Conservation (phyloP, 2,329 filamentous ascomycete species). For the Colletotrichum horii region DNA sequence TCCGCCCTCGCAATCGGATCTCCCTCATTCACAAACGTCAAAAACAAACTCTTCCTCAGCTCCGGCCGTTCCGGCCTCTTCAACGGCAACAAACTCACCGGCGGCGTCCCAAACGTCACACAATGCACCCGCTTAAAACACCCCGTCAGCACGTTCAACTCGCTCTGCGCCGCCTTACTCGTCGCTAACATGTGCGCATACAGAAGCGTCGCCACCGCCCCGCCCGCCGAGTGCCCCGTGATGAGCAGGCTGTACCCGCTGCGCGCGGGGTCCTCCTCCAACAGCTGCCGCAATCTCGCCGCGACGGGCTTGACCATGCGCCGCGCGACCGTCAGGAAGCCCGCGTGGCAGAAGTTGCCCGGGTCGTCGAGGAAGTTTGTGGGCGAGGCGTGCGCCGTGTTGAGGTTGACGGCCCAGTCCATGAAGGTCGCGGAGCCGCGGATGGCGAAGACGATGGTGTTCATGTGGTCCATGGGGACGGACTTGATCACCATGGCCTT, state of each 20-base stretch:
- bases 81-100: conserved; percentile 74
- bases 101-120: conserved; percentile 84
- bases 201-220: conserved; percentile 81
- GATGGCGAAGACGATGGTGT: conserved; percentile 83
- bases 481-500: conserved; percentile 89
- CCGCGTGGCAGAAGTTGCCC: conserved; percentile 79
- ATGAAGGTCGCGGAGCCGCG: conserved; percentile 80
- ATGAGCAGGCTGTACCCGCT: conserved; percentile 75
- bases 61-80: conserved; percentile 56
- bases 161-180: conserved; percentile 60
- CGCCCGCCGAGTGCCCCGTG: conserved; percentile 86
- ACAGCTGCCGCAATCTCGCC: conserved; percentile 68
- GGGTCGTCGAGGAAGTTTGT: conserved; percentile 76
- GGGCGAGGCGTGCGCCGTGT: conserved; percentile 70
- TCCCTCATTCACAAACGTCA: conserved; percentile 84
- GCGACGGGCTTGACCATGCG: conserved; percentile 79
- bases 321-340: conserved; percentile 77
- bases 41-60: conserved; percentile 73
- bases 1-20: conserved; percentile 82
- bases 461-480: conserved; percentile 76
- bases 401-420: conserved; percentile 87
- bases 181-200: conserved; percentile 79
- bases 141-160: conserved; percentile 71
- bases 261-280: conserved; percentile 74
- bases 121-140: conserved; percentile 84